Evolutionary conservation across 352 stramenopile species (phyloP).

Genomic region (Plasmopara halstedii): DNA sequence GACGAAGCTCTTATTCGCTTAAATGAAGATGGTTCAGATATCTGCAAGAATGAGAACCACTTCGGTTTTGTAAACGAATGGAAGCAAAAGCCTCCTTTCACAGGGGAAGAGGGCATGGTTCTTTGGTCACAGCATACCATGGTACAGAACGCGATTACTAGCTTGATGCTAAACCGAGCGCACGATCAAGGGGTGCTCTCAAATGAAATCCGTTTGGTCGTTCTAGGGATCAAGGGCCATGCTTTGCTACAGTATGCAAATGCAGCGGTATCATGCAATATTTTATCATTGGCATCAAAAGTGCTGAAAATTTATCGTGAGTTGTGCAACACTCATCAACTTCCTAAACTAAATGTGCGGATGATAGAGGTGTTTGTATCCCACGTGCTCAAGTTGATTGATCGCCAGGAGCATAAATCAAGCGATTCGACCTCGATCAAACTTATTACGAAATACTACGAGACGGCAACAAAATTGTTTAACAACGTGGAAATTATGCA

Average conservation of each 20-base stretch:
- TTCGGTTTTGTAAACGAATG: conserved; percentile 32
- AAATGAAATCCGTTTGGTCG: conserved; percentile 13
- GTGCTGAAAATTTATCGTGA: conserved; percentile 74
- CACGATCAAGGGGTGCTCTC: conserved; percentile 26
- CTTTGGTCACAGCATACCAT: conserved; percentile 61
- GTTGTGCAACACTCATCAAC: conserved; percentile 50
- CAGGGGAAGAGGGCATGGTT: conserved; percentile 41
- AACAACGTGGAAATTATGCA: conserved; percentile 72
- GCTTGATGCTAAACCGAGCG: conserved; percentile 26
- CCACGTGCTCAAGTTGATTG: conserved; percentile 67
- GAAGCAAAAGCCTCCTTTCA: conserved; percentile 28
- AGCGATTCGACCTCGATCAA: conserved; percentile 28
- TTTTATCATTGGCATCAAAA: conserved; percentile 62
- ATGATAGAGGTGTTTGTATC: conserved; percentile 82
- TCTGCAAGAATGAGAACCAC: conserved; percentile 7
- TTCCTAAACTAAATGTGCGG: conserved; percentile 64
- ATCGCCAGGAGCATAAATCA: conserved; percentile 43
- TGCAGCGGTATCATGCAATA: conserved; percentile 55
- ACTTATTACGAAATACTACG: conserved; percentile 56
- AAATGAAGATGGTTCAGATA: conserved; percentile 2
- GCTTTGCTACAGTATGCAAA: conserved; percentile 66
- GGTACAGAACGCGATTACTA: conserved; percentile 36
- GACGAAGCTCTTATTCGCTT: conserved; percentile 36
- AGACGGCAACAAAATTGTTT: conserved; percentile 73
- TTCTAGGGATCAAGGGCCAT: conserved; percentile 28